These are phyloP conservation scores for Aspergillus taichungensis DNA, from an alignment of 495 filamentous ascomycete genomes.

Conservation along the genomic window DNA sequence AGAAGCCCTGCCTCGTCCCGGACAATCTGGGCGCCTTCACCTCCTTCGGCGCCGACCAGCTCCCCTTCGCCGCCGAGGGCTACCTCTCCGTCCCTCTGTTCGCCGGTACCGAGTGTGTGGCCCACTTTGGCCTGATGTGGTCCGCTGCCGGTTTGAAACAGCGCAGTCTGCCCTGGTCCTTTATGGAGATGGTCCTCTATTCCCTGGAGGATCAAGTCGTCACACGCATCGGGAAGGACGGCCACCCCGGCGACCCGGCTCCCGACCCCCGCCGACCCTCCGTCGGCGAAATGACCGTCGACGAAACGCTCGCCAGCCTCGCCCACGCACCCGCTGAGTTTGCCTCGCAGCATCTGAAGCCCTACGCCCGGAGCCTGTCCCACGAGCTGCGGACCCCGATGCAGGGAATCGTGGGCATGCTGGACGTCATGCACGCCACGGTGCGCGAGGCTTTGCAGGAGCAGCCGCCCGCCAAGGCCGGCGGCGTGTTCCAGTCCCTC, in stretches of 20 bases:
- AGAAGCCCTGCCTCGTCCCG: slow-evolving; percentile 66
- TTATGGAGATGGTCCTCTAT: slow-evolving; percentile 64
- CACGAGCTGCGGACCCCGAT: slow-evolving; percentile 77
- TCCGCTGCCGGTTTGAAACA: slow-evolving; percentile 49
- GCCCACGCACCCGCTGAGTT: slow-evolving; percentile 20
- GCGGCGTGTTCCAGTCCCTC: slow-evolving; percentile 51
- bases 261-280: not conserved
- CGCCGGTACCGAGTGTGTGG: slow-evolving; percentile 59
- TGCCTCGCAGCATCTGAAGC: slow-evolving; percentile 59
- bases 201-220: slow-evolving; percentile 67
- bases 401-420: slow-evolving; percentile 80
- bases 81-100: slow-evolving; percentile 69
- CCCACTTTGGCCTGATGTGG: slow-evolving; percentile 72
- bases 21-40: slow-evolving; percentile 51
- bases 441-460: slow-evolving; percentile 60
- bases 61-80: slow-evolving; percentile 55
- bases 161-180: slow-evolving; percentile 56
- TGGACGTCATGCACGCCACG: slow-evolving; percentile 78
- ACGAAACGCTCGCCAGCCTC: slow-evolving; percentile 16
- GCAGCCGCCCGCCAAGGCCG: slow-evolving; percentile 40
- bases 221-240: slow-evolving; percentile 46
- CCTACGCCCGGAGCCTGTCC: slow-evolving; percentile 69
- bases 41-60: slow-evolving; percentile 50
- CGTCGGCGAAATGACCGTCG: slow-evolving; percentile 24
- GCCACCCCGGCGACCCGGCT: slow-evolving; percentile 25